Conservation (phyloP, 805 yeast species). For the Kazachstania viticola region DNA sequence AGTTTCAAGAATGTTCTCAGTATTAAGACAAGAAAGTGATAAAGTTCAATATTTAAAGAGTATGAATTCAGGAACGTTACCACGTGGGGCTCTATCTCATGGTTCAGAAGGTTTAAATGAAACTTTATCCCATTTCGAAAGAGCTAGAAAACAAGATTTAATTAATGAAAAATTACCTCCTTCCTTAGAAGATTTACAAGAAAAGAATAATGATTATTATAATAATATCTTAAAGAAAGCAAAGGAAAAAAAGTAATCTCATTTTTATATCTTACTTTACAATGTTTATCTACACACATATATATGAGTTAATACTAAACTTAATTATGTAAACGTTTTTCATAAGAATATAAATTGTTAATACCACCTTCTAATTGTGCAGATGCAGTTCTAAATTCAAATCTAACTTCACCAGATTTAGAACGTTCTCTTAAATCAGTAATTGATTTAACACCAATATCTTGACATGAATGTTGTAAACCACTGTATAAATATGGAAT, state of each 20-base stretch:
- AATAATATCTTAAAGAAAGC: slow-evolving; percentile 6
- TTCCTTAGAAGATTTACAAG: slow-evolving; percentile 41
- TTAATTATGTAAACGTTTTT: slow-evolving; percentile 90
- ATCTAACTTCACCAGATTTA: slow-evolving; percentile 63
- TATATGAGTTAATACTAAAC: not conserved
- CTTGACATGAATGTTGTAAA: slow-evolving; percentile 97
- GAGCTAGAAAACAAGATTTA: slow-evolving; percentile 70
- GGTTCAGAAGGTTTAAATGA: slow-evolving; percentile 72
- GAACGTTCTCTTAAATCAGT: slow-evolving; percentile 53
- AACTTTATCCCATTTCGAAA: slow-evolving; percentile 64
- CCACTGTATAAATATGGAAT: slow-evolving; percentile 91
- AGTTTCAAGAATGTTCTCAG: slow-evolving; percentile 82
- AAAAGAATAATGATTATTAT: slow-evolving; percentile 34
- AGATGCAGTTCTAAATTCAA: slow-evolving; percentile 95
- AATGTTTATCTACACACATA: not conserved
- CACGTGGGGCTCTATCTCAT: slow-evolving; percentile 73
- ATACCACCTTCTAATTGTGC: slow-evolving; percentile 99
- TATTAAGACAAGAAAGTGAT: slow-evolving; percentile 80
- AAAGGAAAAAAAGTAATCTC: not conserved
- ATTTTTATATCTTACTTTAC: not conserved
- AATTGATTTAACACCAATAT: slow-evolving; percentile 75
- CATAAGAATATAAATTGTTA: slow-evolving; percentile 90
- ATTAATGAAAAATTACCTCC: slow-evolving; percentile 89
- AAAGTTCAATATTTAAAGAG: slow-evolving; percentile 69
- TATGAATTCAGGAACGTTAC: slow-evolving; percentile 64